Evolutionary conservation across 2,329 filamentous ascomycete species (phyloP).

Genomic region (Aphanocladium album): DNA sequence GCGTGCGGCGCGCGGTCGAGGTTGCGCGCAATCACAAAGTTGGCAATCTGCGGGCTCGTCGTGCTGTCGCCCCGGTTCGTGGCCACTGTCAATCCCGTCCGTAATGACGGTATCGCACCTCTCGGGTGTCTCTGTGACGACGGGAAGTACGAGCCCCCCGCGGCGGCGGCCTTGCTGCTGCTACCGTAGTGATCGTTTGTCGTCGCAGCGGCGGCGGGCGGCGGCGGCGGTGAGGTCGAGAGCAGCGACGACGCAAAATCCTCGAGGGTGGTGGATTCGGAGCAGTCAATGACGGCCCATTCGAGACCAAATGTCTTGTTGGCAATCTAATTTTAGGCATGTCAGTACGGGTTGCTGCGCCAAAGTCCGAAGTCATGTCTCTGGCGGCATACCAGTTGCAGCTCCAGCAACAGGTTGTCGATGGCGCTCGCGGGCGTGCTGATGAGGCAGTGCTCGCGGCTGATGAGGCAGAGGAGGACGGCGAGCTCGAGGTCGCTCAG

Average conservation of each 20-base stretch:
- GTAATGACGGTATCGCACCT: background rate
- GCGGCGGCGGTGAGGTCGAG: conserved; percentile 21
- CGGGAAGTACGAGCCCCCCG: conserved; percentile 27
- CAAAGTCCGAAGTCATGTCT: background rate
- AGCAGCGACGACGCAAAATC: conserved; percentile 73
- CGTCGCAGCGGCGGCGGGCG: too few species aligned
- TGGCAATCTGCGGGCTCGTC: conserved; percentile 54
- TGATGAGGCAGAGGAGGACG: conserved; percentile 72
- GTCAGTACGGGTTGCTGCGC: background rate
- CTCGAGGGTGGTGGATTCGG: conserved; percentile 67
- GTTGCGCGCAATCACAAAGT: conserved; percentile 76
- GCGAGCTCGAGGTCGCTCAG: conserved; percentile 88
- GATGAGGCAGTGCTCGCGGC: conserved; percentile 83
- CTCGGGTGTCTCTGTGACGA: conserved; percentile 16
- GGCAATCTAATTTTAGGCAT: conserved; percentile 47
- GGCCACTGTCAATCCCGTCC: conserved; percentile 13
- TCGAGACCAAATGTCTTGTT: conserved; percentile 67
- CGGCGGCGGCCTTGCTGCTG: conserved; percentile 18
- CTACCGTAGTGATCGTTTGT: conserved; percentile 20
- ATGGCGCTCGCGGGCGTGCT: conserved; percentile 61
- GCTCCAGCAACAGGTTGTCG: conserved; percentile 66
- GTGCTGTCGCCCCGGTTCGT: background rate
- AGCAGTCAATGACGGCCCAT: conserved; percentile 67
- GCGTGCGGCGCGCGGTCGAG: conserved; percentile 67
- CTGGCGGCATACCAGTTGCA: conserved; percentile 54